Evolutionary conservation across 202 grass and related monocot species (phyloP).

Genomic region (Panicum virgatum): DNA sequence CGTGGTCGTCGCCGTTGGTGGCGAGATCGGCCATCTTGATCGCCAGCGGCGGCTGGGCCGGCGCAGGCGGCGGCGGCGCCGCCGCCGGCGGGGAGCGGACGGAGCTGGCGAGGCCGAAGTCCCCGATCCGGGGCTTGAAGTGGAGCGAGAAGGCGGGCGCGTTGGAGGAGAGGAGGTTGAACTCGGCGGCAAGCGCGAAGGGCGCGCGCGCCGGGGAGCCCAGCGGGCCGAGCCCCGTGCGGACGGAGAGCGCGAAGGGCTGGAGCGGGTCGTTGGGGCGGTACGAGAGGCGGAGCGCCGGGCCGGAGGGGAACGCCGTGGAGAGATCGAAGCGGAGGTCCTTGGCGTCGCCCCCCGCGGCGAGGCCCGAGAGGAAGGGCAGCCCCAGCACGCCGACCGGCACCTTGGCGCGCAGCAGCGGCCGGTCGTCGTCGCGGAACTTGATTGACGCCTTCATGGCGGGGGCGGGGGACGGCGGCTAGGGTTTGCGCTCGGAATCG

Average conservation of each 20-base stretch:
- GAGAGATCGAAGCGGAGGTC: conserved; percentile 83
- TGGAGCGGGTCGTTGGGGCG: conserved; percentile 66
- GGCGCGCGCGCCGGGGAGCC: conserved; percentile 64
- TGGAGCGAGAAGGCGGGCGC: conserved; percentile 62
- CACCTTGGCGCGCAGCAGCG: conserved; percentile 79
- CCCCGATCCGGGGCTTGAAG: conserved; percentile 80
- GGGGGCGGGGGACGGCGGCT: conserved; percentile 10
- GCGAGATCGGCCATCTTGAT: conserved; percentile 36
- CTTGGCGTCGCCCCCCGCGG: conserved; percentile 50
- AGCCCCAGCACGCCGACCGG: conserved; percentile 82
- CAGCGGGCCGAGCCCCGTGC: conserved; percentile 65
- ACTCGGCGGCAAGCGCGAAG: conserved; percentile 67
- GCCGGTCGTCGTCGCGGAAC: conserved; percentile 82
- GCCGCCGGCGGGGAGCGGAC: conserved; percentile 48
- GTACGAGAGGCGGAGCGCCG: conserved; percentile 81
- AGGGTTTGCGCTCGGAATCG: conserved; percentile 36
- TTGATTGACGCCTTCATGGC: conserved; percentile 95
- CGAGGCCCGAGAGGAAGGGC: conserved; percentile 74
- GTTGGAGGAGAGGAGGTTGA: conserved; percentile 70
- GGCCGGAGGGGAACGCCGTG: conserved; percentile 68
- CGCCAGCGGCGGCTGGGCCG: conserved; percentile 19
- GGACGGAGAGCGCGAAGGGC: conserved; percentile 81
- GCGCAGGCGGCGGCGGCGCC: not conserved
- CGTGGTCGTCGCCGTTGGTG: conserved; percentile 28
- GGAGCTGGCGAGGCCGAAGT: conserved; percentile 78